Conservation (phyloP, 495 filamentous ascomycete species). For the Saxophila tyrrhenica region DNA sequence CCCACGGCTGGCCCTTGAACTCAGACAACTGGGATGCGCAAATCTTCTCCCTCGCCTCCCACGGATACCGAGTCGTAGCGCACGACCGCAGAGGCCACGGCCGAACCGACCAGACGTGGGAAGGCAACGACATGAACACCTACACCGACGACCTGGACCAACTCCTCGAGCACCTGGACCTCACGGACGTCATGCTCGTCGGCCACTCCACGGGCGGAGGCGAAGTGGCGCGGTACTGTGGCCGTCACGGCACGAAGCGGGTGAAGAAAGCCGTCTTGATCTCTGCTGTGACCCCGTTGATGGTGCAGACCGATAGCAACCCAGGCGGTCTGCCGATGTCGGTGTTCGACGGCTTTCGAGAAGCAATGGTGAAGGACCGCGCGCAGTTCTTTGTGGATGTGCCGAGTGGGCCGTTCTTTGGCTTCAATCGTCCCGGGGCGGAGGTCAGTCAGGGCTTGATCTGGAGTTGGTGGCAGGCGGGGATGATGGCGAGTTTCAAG, state of each 20-base stretch:
- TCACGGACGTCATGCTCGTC: conserved; percentile 1
- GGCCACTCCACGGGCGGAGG: conserved; percentile 5
- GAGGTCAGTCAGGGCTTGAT: neutral
- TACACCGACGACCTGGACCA: conserved; percentile 3
- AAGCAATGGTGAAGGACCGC: neutral
- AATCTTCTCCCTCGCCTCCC: neutral
- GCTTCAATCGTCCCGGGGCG: neutral
- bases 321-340: neutral
- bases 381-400: conserved; percentile 5
- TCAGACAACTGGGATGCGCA: neutral
- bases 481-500: neutral
- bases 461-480: conserved; percentile 1
- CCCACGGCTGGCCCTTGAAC: conserved; percentile 4
- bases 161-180: conserved; percentile 1
- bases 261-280: neutral
- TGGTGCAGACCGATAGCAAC: neutral
- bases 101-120: neutral
- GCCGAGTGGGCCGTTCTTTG: conserved; percentile 3
- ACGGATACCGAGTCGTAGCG: neutral
- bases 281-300: neutral
- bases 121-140: neutral
- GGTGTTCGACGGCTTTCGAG: conserved; percentile 2
- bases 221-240: neutral
- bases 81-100: conserved; percentile 5
- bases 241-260: neutral